Evolutionary conservation across 176 grass and related monocot species (phyloP).

Genomic region (Pharus latifolius): DNA sequence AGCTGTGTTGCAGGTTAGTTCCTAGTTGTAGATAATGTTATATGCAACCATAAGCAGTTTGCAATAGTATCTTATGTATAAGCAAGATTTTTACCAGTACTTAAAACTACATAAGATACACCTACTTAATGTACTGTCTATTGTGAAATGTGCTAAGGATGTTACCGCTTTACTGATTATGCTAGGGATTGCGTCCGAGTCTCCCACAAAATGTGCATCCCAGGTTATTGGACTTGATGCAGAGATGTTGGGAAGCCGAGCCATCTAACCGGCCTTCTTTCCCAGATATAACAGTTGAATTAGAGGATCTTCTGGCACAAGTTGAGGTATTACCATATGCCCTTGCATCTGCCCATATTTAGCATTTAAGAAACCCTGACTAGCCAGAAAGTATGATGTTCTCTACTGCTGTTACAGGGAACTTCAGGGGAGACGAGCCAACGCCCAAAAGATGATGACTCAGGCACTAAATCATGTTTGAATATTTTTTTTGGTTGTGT

Average conservation of each 20-base stretch:
- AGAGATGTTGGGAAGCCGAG: slow-evolving; percentile 68
- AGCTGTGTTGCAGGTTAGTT: slow-evolving; percentile 95
- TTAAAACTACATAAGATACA: too few species aligned
- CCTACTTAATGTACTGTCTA: too few species aligned
- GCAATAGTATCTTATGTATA: too few species aligned
- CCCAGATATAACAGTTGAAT: slow-evolving; percentile 52
- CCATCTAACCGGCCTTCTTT: slow-evolving; percentile 73
- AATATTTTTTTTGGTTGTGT: too few species aligned
- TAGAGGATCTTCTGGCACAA: slow-evolving; percentile 69
- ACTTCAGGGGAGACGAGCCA: slow-evolving; percentile 7
- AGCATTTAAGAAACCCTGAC: background rate
- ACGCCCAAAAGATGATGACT: slow-evolving; percentile 6
- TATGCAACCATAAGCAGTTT: too few species aligned
- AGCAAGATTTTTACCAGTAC: too few species aligned
- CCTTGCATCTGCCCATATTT: background rate
- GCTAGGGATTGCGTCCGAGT: slow-evolving; percentile 71
- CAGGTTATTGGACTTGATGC: slow-evolving; percentile 63
- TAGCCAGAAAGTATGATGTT: background rate
- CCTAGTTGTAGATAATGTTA: too few species aligned
- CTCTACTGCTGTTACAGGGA: slow-evolving; percentile 17
- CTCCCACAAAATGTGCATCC: slow-evolving; percentile 62
- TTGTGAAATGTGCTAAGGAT: background rate
- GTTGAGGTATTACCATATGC: slow-evolving; percentile 47
- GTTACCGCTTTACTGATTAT: slow-evolving; percentile 3
- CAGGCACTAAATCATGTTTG: background rate